Evolutionary conservation across 179 eudicot genomes (phyloP).

Genomic region (Pouteria campechiana): DNA sequence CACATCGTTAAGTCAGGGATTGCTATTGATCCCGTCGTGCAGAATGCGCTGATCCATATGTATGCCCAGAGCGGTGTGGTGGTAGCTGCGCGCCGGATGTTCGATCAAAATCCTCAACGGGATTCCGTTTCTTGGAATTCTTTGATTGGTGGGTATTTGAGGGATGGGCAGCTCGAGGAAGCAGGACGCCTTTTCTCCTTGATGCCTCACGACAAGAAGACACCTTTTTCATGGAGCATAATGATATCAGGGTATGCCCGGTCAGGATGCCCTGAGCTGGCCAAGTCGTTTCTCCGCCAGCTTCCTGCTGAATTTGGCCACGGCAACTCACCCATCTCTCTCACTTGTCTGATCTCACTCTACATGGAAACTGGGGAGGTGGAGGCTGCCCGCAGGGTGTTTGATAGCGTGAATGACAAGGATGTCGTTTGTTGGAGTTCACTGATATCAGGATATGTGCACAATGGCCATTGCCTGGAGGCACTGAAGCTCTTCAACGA

Average conservation of each 20-base stretch:
- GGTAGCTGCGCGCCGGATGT: slow-evolving; percentile 28
- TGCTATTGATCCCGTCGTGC: slow-evolving; percentile 35
- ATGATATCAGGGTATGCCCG: slow-evolving; percentile 65
- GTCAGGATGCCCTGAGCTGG: slow-evolving; percentile 49
- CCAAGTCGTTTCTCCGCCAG: slow-evolving; percentile 39
- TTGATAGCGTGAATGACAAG: slow-evolving; percentile 24
- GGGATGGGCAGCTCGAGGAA: slow-evolving; percentile 44
- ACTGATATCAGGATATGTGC: slow-evolving; percentile 44
- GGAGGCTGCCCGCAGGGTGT: slow-evolving; percentile 28
- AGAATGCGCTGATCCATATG: slow-evolving; percentile 67
- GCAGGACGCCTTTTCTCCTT: slow-evolving; percentile 41
- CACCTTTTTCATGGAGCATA: slow-evolving; percentile 49
- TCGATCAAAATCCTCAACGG: slow-evolving; percentile 26
- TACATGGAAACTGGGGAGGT: slow-evolving; percentile 59
- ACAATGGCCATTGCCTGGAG: slow-evolving; percentile 38
- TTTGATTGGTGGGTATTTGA: slow-evolving; percentile 52
- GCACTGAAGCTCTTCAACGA: slow-evolving; percentile 40
- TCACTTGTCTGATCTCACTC: no score
- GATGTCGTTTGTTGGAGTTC: slow-evolving; percentile 79
- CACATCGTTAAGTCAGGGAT: slow-evolving; percentile 43
- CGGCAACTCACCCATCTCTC: no score
- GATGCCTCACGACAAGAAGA: slow-evolving; percentile 40
- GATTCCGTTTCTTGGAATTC: slow-evolving; percentile 65
- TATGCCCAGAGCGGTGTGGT: slow-evolving; percentile 58
- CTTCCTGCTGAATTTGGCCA: slow-evolving; percentile 71